phyloP scores from a whole-genome alignment of 257 asterid species.

The Penstemon newberryi region DNA sequence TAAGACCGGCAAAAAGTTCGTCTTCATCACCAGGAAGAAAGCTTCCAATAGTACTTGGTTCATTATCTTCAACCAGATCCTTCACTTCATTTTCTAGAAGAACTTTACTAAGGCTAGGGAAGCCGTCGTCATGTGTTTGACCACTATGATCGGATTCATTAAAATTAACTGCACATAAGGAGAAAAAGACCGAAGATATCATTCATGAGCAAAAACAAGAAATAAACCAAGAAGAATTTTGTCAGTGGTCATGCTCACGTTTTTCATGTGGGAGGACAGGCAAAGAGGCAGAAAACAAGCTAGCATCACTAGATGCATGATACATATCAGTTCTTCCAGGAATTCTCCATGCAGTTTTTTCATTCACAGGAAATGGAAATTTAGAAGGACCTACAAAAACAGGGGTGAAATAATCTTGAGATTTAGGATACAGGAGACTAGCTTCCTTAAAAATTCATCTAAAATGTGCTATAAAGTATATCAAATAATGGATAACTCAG shows the following conservation, averaged over 20 bases:
- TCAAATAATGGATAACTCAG: conserved; percentile 8
- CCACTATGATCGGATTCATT: conserved; percentile 42
- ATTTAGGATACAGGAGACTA: conserved; percentile 8
- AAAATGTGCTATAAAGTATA: background rate
- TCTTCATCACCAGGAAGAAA: conserved; percentile 92
- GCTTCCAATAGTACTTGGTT: conserved; percentile 43
- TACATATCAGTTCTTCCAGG: conserved; percentile 47
- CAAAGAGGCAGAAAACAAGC: conserved; percentile 83
- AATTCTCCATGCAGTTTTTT: conserved; percentile 53
- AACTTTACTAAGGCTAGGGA: conserved; percentile 48
- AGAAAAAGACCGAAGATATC: conserved; percentile 23
- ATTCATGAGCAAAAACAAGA: background rate
- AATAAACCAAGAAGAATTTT: background rate
- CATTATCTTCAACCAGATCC: conserved; percentile 57
- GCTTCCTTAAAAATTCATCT: background rate
- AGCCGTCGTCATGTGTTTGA: conserved; percentile 52
- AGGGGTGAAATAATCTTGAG: conserved; percentile 3
- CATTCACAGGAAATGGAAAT: conserved; percentile 40
- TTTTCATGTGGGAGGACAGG: conserved; percentile 58
- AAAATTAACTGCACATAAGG: conserved; percentile 57
- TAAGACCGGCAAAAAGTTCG: conserved; percentile 85
- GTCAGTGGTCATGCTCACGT: too few relatives aligned
- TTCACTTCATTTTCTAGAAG: conserved; percentile 39
- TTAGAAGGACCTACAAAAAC: conserved; percentile 37
- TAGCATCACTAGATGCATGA: conserved; percentile 64